Evolutionary conservation across 192 early-diverging fungal genomes (phyloP), one percentile per base, ranked within the genome.

Genomic region (Coemansia sp.): DNA sequence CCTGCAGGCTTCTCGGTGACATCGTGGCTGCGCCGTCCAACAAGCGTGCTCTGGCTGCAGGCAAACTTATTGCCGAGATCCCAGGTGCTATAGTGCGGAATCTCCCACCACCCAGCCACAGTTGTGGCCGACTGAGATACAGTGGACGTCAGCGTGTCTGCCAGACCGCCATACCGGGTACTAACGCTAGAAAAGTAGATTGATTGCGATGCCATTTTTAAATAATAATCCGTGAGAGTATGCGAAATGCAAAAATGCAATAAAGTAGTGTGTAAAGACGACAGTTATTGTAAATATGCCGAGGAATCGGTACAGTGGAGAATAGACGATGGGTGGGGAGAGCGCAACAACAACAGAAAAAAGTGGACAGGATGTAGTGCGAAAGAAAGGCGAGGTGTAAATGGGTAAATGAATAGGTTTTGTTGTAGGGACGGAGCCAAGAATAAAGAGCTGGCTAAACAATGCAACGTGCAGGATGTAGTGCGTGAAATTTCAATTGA

Each of bases 11-110:
- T 70, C 17, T 68, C 69, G 32, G 53, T 12, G 1, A 43, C 50
- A 10, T 80, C 72, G 51, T 71, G 57, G 59, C 72, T 80, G 49
- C 72, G 77, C 21, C 77, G 68, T 12, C 60, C 68, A 5, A 80
- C 72, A 1, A 80, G 68, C 21, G 77, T 80, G 69, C 77, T 80
- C 59, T 80, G 77, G 53, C 77, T 80, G 55, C 77, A 80, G 4
- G 77, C 77, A 56, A 74, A 80, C 43, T 73, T 74, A 72, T 80
- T 80, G 45, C 77, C 67, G 29, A 80, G 56, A 24, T 80, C 77
- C 77, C 77, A 80, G 25, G 64, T 65, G 45, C 69, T 74, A 61
- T 80, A 80, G 47, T 65, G 77, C 32, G 72, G 77, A 14, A 80
- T 67, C 69, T 80, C 77, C 68, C 72, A 73, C 77, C 77, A 80